These are phyloP conservation scores for Trametes hirsuta DNA, from an alignment of 1,284 basidiomycete genomes.

Conservation along the genomic window DNA sequence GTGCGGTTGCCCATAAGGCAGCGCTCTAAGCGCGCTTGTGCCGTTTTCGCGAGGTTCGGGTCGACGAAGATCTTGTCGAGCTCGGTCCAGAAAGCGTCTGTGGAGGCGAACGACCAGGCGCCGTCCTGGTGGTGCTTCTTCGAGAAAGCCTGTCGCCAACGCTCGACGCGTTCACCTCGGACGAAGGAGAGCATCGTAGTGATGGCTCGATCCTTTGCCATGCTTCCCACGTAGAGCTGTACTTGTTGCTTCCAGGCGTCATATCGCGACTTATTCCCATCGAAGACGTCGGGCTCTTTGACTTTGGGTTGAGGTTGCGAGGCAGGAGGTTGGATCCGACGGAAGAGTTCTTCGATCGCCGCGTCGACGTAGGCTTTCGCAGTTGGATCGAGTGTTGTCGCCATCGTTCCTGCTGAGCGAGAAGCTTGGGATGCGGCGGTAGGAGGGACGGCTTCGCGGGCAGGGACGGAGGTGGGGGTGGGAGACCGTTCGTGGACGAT, in stretches of 20 bases:
- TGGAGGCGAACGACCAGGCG: not conserved
- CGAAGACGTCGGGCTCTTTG: slow-evolving; percentile 11
- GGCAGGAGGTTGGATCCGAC: not conserved
- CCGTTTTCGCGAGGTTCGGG: not conserved
- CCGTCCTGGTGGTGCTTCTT: not conserved
- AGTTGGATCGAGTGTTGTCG: not conserved
- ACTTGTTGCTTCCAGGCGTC: slow-evolving; percentile 8
- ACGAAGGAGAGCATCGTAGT: slow-evolving; percentile 5
- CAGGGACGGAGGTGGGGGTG: not conserved
- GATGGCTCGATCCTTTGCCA: slow-evolving; percentile 10
- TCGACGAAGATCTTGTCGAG: slow-evolving; percentile 8
- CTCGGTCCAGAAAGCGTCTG: not conserved
- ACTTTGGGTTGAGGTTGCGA: not conserved
- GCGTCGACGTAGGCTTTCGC: slow-evolving; percentile 1
- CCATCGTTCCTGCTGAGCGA: not conserved
- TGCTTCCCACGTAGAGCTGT: slow-evolving; percentile 8
- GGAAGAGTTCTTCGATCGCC: slow-evolving; percentile 1
- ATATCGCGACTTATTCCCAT: slow-evolving; percentile 5
- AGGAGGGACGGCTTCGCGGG: not conserved
- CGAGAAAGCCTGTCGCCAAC: slow-evolving; percentile 2
- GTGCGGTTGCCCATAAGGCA: not conserved
- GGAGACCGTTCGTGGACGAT: not conserved
- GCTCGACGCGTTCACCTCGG: not conserved
- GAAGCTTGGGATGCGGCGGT: not conserved
- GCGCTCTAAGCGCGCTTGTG: not conserved